Evolutionary conservation across 176 grass and related monocot genomes (phyloP), one percentile per base, ranked within the genome.

Genomic region (Rhipidocladum racemiflorum): DNA sequence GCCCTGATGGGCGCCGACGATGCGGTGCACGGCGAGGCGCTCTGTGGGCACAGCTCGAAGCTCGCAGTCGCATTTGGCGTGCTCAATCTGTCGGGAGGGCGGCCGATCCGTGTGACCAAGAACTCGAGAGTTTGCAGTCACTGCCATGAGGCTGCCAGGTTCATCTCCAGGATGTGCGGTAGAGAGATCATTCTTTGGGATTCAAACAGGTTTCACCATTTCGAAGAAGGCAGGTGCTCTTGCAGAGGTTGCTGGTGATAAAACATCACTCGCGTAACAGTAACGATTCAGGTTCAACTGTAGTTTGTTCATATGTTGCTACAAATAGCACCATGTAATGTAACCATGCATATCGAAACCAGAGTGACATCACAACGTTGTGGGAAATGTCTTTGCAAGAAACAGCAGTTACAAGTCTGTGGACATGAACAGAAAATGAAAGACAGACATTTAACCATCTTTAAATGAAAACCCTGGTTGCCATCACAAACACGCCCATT

Each of bases 21-120:
- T 56, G 63, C 80, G 0, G 80, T 79, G 23, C 80, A 87, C 61
- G 90, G 76, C 24, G 86, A 85, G 57, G 80, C 82, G 12, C 85
- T 97, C 23, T 94, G 94, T 61, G 94, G 94, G 17, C 94, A 97
- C 77, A 94, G 89, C 53, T 91, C 93, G 12, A 97, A 92, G 85
- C 85, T 92, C n/a, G 94, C 91, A 1, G 63, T 97, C 6, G 86
- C 91, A 62, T 97, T 94, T 11, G 91, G 90, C 3, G 48, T 97
- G 60, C 65, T 97, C 77, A 94, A 94, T 85, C 53, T 89, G 8
- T 61, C 83, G 0, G 53, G 80, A 49, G 90, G 91, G 29, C 87
- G 83, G 16, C 80, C 86, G 5, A 80, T 97, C 70, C 89, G 88
- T 38, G 91, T 94, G 55, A 62, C 89, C 0, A 97, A 89, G 69